Conservation (phyloP, 1,284 basidiomycete genomes). For the Agroathelia rolfsii region DNA sequence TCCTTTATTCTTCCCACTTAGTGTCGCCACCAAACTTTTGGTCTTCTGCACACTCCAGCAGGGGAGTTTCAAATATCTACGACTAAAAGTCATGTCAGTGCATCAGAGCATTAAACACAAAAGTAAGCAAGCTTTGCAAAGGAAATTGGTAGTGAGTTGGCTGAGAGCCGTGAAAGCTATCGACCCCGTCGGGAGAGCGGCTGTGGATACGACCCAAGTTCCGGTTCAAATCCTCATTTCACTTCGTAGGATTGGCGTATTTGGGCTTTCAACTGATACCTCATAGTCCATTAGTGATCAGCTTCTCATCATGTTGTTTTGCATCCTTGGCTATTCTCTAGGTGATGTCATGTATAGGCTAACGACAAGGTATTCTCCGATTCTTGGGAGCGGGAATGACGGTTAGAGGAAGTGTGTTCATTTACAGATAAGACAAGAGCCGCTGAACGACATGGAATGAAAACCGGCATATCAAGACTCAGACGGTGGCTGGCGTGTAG, state of each 20-base stretch:
- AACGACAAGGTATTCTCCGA: conserved; percentile 48
- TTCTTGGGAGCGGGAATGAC: conserved; percentile 48
- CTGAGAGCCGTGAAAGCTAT: conserved; percentile 45
- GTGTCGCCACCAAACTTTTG: conserved; percentile 58
- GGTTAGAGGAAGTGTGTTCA: conserved; percentile 50
- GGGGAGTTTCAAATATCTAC: conserved; percentile 58
- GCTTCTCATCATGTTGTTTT: conserved; percentile 66
- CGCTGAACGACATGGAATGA: conserved; percentile 13
- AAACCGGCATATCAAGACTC: conserved; percentile 63
- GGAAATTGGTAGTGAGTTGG: conserved; percentile 57
- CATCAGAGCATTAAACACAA: too few species aligned
- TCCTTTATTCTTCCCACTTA: conserved; percentile 62
- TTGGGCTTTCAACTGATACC: conserved; percentile 67
- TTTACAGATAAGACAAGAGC: conserved; percentile 20
- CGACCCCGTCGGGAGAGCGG: conserved; percentile 36
- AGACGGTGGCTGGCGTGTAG: conserved; percentile 60
- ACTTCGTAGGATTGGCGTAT: conserved; percentile 53
- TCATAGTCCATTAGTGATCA: conserved; percentile 69
- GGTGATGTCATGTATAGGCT: conserved; percentile 47
- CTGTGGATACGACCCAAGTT: conserved; percentile 51
- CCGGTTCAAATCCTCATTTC: conserved; percentile 70
- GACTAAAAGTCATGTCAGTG: conserved; percentile 19
- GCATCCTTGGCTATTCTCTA: conserved; percentile 59
- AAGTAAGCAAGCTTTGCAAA: too few species aligned
- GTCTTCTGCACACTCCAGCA: conserved; percentile 54